Evolutionary conservation across 768 basidiomycete genomes (phyloP).

Genomic region (Russula earlei): DNA sequence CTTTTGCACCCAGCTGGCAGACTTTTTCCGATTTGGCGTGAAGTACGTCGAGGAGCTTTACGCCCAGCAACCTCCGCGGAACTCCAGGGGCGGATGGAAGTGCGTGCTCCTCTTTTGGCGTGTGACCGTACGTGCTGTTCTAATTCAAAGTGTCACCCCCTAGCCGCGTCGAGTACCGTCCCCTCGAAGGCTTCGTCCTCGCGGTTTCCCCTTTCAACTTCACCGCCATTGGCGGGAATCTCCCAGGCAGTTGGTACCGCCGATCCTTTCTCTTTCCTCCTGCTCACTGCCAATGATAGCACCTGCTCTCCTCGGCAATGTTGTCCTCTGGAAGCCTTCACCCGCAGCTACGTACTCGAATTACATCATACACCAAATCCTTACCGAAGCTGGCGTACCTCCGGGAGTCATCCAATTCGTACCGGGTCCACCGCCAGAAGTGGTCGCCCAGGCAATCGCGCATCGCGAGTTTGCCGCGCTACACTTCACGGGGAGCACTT

Average conservation of each 20-base stretch:
- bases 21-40: constrained; percentile 95
- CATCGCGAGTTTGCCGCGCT: constrained; percentile 77
- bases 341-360: constrained; percentile 93
- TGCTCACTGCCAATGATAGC: constrained; percentile 32
- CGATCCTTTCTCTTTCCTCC: neutral
- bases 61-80: constrained; percentile 79
- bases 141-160: constrained; percentile 5
- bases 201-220: constrained; percentile 99
- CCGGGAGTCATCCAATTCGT: constrained; percentile 95
- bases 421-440: constrained; percentile 77
- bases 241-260: constrained; percentile 49
- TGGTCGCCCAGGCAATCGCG: constrained; percentile 76
- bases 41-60: constrained; percentile 97
- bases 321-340: constrained; percentile 94
- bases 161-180: constrained; percentile 92
- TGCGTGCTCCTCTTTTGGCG: constrained; percentile 34
- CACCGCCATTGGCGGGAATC: constrained; percentile 96
- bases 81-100: constrained; percentile 90
- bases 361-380: constrained; percentile 84
- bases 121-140: neutral
- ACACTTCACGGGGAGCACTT: constrained; percentile 95
- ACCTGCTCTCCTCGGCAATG: constrained; percentile 92
- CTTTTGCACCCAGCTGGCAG: constrained; percentile 45
- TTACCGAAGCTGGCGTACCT: constrained; percentile 90
- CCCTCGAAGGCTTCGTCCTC: constrained; percentile 96